Conservation (phyloP, 2,329 filamentous ascomycete species). For the Magnaporthiopsis incrustans region DNA sequence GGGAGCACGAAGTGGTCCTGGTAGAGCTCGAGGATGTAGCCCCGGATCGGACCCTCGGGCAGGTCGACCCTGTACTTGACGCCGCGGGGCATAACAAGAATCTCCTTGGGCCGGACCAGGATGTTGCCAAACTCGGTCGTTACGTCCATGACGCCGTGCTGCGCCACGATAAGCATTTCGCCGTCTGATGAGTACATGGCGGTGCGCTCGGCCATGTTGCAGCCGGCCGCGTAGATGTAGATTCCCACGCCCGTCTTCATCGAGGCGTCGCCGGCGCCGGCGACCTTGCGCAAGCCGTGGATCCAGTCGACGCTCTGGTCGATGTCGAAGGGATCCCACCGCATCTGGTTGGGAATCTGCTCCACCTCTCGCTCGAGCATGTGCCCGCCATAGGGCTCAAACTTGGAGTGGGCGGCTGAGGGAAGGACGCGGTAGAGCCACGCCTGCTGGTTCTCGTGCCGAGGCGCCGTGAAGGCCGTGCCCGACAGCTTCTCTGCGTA, state of each 20-base stretch:
- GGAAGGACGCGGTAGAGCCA: slow-evolving; percentile 67
- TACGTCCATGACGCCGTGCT: slow-evolving; percentile 67
- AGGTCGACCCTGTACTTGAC: slow-evolving; percentile 67
- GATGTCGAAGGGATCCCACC: slow-evolving; percentile 68
- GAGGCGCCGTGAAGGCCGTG: slow-evolving; percentile 62
- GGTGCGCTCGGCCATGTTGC: slow-evolving; percentile 63
- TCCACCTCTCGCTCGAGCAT: slow-evolving; percentile 40
- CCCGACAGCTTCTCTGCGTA: slow-evolving; percentile 76
- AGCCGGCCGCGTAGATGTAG: slow-evolving; percentile 70
- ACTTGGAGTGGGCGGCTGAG: slow-evolving; percentile 47
- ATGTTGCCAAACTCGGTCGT: slow-evolving; percentile 69
- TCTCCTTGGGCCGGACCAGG: slow-evolving; percentile 70
- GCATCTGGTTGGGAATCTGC: slow-evolving; percentile 72
- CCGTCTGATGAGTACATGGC: slow-evolving; percentile 83
- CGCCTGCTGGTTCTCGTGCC: slow-evolving; percentile 60
- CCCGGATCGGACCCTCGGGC: slow-evolving; percentile 51
- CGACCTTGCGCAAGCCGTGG: slow-evolving; percentile 58
- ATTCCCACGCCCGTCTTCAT: slow-evolving; percentile 75
- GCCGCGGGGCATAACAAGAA: slow-evolving; percentile 67
- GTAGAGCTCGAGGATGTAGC: slow-evolving; percentile 70
- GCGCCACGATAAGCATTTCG: slow-evolving; percentile 68
- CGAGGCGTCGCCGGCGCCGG: slow-evolving; percentile 70
- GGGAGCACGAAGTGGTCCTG: slow-evolving; percentile 65
- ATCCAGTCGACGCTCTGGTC: slow-evolving; percentile 35
- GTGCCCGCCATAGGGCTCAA: slow-evolving; percentile 12